Conservation (phyloP, 164 flowering plant species). For the Echeveria elegans region DNA sequence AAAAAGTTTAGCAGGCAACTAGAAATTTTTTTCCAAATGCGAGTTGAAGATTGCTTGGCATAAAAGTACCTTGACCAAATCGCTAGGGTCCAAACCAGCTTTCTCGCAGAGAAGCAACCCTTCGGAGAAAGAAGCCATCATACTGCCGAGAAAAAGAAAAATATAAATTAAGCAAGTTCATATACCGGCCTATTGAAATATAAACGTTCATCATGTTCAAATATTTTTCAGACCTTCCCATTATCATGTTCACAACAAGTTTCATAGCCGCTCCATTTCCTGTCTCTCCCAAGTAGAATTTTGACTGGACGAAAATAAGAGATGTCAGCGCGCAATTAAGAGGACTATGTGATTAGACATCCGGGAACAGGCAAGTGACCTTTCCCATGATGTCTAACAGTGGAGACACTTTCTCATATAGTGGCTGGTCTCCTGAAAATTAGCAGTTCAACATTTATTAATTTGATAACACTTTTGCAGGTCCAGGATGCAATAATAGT, state of each 20-base stretch:
- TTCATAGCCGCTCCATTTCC: conserved; percentile 99
- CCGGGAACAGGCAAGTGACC: conserved; percentile 26
- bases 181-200: neutral
- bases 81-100: conserved; percentile 77
- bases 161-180: neutral
- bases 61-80: conserved; percentile 61
- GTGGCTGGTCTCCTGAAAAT: conserved; percentile 64
- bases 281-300: conserved; percentile 83
- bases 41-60: neutral
- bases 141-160: conserved; percentile 33
- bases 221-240: conserved; percentile 65
- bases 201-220: neutral
- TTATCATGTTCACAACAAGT: conserved; percentile 93
- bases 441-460: conserved; percentile 7
- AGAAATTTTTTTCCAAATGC: too few species aligned
- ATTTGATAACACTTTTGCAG: neutral
- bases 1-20: neutral
- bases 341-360: neutral
- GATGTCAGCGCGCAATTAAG: neutral
- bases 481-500: neutral
- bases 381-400: conserved; percentile 91
- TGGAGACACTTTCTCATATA: conserved; percentile 59
- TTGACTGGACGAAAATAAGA: conserved; percentile 43
- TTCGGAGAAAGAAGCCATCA: conserved; percentile 98
- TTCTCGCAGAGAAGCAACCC: conserved; percentile 81